Evolutionary conservation across 768 basidiomycete species (phyloP), one percentile per base, ranked within the genome.

Genomic region (Dictyophora rubrovolvata): DNA sequence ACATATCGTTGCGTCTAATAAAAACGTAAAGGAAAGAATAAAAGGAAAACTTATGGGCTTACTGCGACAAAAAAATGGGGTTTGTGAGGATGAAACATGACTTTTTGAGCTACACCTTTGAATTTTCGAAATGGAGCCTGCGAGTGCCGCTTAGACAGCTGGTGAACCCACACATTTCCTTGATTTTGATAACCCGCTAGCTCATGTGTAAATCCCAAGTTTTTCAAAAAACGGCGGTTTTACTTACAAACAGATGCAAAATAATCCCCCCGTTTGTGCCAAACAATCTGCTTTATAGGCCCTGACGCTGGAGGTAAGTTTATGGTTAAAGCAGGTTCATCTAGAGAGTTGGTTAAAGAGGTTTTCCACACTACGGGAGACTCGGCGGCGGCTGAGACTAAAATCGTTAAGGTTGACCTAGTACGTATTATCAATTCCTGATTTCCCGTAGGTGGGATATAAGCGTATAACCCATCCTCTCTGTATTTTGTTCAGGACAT

Each of bases 21-120:
- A n/a, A 42, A 18, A 35, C 8, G 35, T 33, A 34, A 51, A 23
- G 12, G 0, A 9, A 42, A 10, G 48, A 17, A 28, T 37, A 21
- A 34, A 47, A 56, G 51, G n/a, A 20, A 60, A n/a, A 22, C 48
- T 16, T 17, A 18, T 48, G 53, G 28, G 76, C 89, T 71, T 71
- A 94, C 93, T 48, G 96, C 96, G 53, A 98, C 95, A 66, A 98
- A 97, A 79, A 99, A 96, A 72, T 94, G 84, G 5, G 96, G 92
- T 70, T 92, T 93, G 28, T 77, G 73, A 4, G 96, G 96, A 72
- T 99, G 96, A 82, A 99, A 99, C 47, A 88, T 78, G 20, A 96
- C 94, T 51, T 85, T 73, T 72, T 99, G 96, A 9, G 97, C 86
- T 14, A 81, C 69, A 34, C 96, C 96, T 71, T 90, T 90, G 63